These are phyloP conservation scores for Psilocybe mexicana DNA, from an alignment of 1,284 basidiomycete species.

Conservation along the genomic window DNA sequence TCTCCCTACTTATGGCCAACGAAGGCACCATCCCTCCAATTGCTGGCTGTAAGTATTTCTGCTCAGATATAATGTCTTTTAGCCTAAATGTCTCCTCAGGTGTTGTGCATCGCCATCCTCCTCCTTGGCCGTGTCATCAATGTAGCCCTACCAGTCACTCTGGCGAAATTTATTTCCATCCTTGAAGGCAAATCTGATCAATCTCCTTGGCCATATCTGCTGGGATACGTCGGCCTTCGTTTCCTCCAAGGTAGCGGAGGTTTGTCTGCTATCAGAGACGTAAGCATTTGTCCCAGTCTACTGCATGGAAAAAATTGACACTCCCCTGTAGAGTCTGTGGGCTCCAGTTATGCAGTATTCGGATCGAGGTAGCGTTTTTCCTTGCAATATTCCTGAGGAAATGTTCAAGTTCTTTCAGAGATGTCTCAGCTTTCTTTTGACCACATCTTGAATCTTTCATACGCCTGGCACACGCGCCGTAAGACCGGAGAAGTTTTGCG, in stretches of 20 bases:
- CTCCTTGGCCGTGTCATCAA: constrained; percentile 78
- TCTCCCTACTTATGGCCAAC: constrained; percentile 84
- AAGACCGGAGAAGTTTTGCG: constrained; percentile 82
- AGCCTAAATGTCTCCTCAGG: constrained; percentile 35
- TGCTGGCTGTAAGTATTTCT: constrained; percentile 58
- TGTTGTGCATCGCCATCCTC: constrained; percentile 67
- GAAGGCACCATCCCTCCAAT: constrained; percentile 63
- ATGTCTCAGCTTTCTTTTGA: constrained; percentile 82
- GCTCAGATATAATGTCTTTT: not conserved
- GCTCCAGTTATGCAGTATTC: constrained; percentile 88
- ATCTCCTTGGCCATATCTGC: constrained; percentile 65
- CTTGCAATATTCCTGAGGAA: constrained; percentile 1
- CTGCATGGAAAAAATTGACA: constrained; percentile 3
- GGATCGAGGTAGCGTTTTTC: constrained; percentile 50
- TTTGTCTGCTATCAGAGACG: constrained; percentile 67
- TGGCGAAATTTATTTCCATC: constrained; percentile 67
- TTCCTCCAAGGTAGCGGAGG: constrained; percentile 74
- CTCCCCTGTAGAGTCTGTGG: constrained; percentile 59
- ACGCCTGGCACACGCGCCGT: constrained; percentile 84
- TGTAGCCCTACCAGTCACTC: constrained; percentile 67
- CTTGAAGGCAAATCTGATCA: constrained; percentile 49
- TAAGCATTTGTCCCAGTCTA: constrained; percentile 34
- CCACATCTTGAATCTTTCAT: constrained; percentile 79
- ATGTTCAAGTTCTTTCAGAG: constrained; percentile 39
- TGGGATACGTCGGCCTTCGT: constrained; percentile 61